Conservation (phyloP, 2,329 filamentous ascomycete species). For the Cercospora canescens region DNA sequence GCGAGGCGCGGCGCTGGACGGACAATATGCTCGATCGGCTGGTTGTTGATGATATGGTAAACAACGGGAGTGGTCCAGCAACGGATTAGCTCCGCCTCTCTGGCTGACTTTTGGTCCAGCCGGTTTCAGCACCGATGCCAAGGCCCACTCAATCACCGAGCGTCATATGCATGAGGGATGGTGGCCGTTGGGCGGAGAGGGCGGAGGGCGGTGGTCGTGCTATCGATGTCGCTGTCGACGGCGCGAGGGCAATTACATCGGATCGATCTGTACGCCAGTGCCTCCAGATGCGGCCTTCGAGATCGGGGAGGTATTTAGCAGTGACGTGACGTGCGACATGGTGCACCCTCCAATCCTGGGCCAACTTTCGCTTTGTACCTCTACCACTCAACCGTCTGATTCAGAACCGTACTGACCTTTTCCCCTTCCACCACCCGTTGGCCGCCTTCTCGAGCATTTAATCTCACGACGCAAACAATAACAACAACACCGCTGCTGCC, state of each 20-base stretch:
- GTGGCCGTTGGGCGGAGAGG: background rate
- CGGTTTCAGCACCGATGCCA: background rate
- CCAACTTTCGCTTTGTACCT: slow-evolving; percentile 1
- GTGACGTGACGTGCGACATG: background rate
- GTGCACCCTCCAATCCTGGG: background rate
- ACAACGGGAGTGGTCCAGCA: too few relatives aligned
- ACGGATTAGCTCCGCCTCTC: too few relatives aligned
- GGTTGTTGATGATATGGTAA: slow-evolving; percentile 2
- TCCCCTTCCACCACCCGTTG: background rate
- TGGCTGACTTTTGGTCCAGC: background rate
- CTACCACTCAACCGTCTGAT: slow-evolving; percentile 1
- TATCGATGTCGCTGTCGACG: background rate
- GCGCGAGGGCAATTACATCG: background rate
- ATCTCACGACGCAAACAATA: slow-evolving; percentile 2
- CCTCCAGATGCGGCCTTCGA: background rate
- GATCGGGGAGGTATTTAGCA: background rate
- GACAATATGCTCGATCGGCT: background rate
- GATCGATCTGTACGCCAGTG: background rate
- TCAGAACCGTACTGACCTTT: background rate
- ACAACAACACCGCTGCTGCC: background rate
- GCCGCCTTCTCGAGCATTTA: background rate
- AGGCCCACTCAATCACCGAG: background rate
- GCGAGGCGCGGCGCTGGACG: background rate
- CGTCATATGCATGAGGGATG: background rate
- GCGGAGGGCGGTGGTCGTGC: background rate